phyloP scores from a whole-genome alignment of 2,329 filamentous ascomycete species.

The Monilinia fructicola region DNA sequence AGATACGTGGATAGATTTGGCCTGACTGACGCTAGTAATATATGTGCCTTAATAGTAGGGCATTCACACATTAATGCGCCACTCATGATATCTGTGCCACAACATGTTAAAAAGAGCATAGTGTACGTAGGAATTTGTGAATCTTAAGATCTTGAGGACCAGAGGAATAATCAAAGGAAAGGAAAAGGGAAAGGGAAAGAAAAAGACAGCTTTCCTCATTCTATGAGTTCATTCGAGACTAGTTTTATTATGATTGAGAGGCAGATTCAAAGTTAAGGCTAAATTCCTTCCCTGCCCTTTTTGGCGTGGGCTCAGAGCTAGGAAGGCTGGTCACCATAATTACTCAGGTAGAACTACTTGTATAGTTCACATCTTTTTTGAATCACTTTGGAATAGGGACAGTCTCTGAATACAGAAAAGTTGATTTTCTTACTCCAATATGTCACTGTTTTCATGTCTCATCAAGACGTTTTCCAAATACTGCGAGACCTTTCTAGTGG shows the following conservation, averaged over 20 bases:
- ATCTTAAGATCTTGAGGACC: neutral
- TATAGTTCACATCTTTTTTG: too few relatives aligned
- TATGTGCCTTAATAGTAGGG: neutral
- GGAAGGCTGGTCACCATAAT: too few relatives aligned
- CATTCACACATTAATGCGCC: neutral
- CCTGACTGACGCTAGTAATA: constrained; percentile 23
- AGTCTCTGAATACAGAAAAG: neutral
- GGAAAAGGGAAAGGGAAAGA: neutral
- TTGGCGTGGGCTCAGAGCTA: too few relatives aligned
- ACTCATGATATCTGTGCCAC: constrained; percentile 10
- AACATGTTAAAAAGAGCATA: constrained; percentile 10
- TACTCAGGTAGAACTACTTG: too few relatives aligned
- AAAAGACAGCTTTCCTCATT: neutral
- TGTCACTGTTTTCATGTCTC: too few relatives aligned
- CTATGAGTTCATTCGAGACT: neutral
- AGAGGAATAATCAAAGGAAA: too few relatives aligned
- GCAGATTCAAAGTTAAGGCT: neutral
- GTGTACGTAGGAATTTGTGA: neutral
- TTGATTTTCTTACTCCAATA: neutral
- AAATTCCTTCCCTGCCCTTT: neutral
- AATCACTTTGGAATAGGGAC: too few relatives aligned
- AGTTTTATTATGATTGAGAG: neutral
- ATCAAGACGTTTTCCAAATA: too few relatives aligned
- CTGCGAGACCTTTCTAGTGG: too few relatives aligned
- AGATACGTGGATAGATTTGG: constrained; percentile 25